Base-by-base conservation (phyloP, 2,329 filamentous ascomycete genomes). In the Verticillium nonalfalfae region DNA sequence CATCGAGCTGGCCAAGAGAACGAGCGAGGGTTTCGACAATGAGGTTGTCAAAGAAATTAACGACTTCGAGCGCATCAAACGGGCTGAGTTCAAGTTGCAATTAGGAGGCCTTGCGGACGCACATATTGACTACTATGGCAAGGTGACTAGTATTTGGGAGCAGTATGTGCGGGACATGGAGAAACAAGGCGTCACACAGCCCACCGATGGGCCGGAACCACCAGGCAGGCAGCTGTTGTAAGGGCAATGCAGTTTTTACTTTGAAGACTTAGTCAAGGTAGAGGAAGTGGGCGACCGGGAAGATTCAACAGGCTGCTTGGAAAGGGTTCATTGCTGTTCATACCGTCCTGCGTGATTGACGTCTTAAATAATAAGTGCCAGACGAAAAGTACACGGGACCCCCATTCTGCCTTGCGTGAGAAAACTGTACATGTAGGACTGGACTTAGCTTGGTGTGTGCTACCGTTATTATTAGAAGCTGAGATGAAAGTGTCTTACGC, bases 31-130 rank as follows among this genome's bases (percentile, higher is more conserved):
- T 72, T 99, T 99, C 70, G 95, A 97, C 74, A 93, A 97, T 72
- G 93, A 97, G 76, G 94, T 97, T 1, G 90, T 98, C 54, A 90
- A 91, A 70, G 95, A 99, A 74, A 91, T 97, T 1, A 84, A 85
- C 21, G 93, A 97, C 72, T 99, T 99, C 76, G 95, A 99, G 78
- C 85, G 93, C 61, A 98, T 98, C 81, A 99, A 99, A 81, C 87
- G 91, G 45, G 81, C 91, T 52, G 94, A 99, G 80, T 96, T 99
- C 76, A 91, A 91, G 74, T 85, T 89, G 66, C 93, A 95, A 68
- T 82, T 99, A 58, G 92, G 91, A 2, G 87, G 86, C 2, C 76
- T 99, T 57, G 92, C 94, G 0, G 89, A 94, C 70, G 87, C 91
- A 18, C 92, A 99, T 73, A 86, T 96, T 50, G 85, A 87, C 11